Base-by-base conservation (phyloP, 768 basidiomycete genomes). In the Boletus rubescentipes region DNA sequence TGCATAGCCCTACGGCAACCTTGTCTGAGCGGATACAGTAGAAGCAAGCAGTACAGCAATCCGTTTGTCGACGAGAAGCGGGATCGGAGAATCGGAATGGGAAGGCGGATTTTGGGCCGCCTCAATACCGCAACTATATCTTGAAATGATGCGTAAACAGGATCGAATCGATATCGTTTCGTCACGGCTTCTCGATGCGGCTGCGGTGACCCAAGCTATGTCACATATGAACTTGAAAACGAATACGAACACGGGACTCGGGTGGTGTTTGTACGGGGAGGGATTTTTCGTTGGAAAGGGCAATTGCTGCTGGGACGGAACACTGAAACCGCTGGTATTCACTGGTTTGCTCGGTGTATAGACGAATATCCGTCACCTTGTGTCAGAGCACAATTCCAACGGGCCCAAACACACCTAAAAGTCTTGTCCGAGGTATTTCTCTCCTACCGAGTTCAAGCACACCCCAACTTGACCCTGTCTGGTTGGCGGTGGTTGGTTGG, bases 61-160 rank as follows among this genome's bases (percentile, higher is more conserved):
- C 57, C 57, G 57, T 14, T 26, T 38, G 12, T 54, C 58, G 58
- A 59, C 51, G 57, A 59, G 46, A 53, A 34, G 37, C 50, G 57
- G 57, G 43, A 34, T 41, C 29, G 39, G 26, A 50, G 20, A 26
- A 21, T 36, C 34, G 35, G 55, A 51, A 58, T 20, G 42, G 42
- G n/a, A 51, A 36, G 47, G 12, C 15, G n/a, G 32, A 18, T 18
- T n/a, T n/a, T 51, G 38, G 39, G 49, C 57, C 57, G 57, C 57
- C 7, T 26, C 30, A 58, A 45, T 11, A 40, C 45, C 57, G 49
- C 57, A 35, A 12, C 9, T 16, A 9, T 7, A 41, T 30, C 37
- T 14, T n/a, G 10, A 26, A 11, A 36, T 9, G 23, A 52, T 42
- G 9, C 3, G 26, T 23, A 34, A 21, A 35, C 43, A 11, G 29